These are phyloP conservation scores for Pleurotus tuber-regium DNA, from an alignment of 768 basidiomycete species.

Conservation along the genomic window DNA sequence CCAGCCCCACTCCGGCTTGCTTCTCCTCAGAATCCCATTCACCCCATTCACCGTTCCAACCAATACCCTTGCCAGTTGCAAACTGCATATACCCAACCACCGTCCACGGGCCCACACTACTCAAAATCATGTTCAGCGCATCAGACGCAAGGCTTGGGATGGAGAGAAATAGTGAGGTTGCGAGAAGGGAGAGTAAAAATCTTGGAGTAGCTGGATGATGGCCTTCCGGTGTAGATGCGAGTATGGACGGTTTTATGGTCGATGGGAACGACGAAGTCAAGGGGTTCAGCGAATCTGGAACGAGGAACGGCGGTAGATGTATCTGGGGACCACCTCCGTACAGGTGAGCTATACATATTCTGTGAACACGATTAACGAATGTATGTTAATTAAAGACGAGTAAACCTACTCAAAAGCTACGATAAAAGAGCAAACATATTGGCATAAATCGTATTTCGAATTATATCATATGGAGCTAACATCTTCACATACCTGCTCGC, in stretches of 20 bases:
- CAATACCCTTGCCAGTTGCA: conserved; percentile 70
- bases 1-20: conserved; percentile 68
- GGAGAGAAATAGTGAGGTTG: conserved; percentile 83
- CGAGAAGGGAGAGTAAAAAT: conserved; percentile 83
- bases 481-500: conserved; percentile 59
- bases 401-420: conserved; percentile 83
- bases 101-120: conserved; percentile 77
- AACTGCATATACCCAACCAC: conserved; percentile 77
- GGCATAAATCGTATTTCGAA: conserved; percentile 12
- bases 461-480: background rate
- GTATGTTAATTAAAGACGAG: background rate
- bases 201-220: conserved; percentile 77
- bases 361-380: conserved; percentile 25
- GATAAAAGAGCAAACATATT: conserved; percentile 10
- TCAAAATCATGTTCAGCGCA: conserved; percentile 67
- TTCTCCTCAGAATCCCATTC: conserved; percentile 33
- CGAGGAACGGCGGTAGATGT: conserved; percentile 58
- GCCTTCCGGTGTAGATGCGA: conserved; percentile 37
- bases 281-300: conserved; percentile 66
- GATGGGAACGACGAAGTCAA: conserved; percentile 67
- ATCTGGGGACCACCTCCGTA: conserved; percentile 85
- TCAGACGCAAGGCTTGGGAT: conserved; percentile 75
- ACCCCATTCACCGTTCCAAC: conserved; percentile 27
- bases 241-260: conserved; percentile 16
- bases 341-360: conserved; percentile 81